Base-by-base conservation (phyloP, 1,284 basidiomycete genomes). In the Ceratobasidium papillatum region DNA sequence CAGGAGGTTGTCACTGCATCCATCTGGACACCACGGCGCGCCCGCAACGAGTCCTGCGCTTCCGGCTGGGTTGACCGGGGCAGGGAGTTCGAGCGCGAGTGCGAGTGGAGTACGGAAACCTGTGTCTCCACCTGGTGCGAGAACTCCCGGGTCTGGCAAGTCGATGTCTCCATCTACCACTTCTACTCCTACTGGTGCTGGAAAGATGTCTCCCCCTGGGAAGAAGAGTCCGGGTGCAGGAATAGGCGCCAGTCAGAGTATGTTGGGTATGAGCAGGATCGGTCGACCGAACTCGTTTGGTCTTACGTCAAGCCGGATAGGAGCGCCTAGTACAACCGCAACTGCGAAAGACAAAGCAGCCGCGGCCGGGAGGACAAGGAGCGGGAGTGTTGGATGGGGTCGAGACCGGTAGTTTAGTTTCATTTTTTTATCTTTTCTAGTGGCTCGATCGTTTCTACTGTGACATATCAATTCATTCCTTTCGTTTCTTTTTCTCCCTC, bases 361-460 rank as follows among this genome's bases (percentile, higher is more conserved):
- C 12, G 52, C 9, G 11, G 14, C 68, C 36, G 68, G 54, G 30
- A 49, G 68, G 43, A 59, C 56, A 4, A 58, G 68, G 52, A 71
- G 68, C 34, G 68, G 68, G 27, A 71, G 68, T 49, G 68, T 71
- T 2, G 68, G 68, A 41, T 71, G 68, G 68, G 54, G 54, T 27
- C 52, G 68, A 47, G 52, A 59, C 38, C 38, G 68, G 30, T 71
- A 38, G 34, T 36, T 3, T 34, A 19, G 12, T 54, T 14, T 19
- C 4, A 54, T 49, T 17, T 54, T 19, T 11, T 34, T 68, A 25
- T 66, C 25, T n/a, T 30, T 25, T 41, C 22, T 68, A 19, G 22
- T 43, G 32, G 49, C 17, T 59, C 56, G 27, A 59, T 56, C 36
- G n/a, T 43, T 38, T 43, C 34, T 41, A 12, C 14, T 56, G 32